These are phyloP conservation scores for Avena sativa DNA, from an alignment of 176 grass and related monocot genomes.

Conservation along the genomic window DNA sequence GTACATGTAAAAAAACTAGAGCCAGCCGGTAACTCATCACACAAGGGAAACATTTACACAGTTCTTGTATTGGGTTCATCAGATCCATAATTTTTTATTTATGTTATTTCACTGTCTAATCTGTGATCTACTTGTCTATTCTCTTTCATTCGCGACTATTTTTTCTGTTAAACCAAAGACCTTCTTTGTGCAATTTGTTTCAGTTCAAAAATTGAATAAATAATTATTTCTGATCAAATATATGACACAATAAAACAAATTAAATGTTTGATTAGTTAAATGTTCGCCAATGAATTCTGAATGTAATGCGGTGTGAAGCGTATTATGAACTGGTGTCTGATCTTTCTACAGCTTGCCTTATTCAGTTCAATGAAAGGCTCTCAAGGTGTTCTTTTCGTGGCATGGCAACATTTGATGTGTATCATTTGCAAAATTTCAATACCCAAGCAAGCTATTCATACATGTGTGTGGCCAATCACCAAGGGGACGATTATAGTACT, in stretches of 20 bases:
- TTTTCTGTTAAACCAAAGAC: neutral
- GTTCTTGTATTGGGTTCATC: neutral
- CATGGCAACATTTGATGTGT: neutral
- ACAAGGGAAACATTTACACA: neutral
- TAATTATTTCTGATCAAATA: no score
- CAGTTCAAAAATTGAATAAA: no score
- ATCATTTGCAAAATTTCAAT: neutral
- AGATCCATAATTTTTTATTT: neutral
- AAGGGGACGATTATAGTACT: neutral
- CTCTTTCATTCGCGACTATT: neutral
- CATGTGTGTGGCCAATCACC: neutral
- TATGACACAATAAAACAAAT: no score
- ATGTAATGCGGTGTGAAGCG: neutral
- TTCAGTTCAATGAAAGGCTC: neutral
- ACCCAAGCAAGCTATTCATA: neutral
- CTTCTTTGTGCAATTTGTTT: no score
- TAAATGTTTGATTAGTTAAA: neutral
- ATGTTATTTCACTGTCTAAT: neutral
- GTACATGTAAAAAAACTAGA: neutral
- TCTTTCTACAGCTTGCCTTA: neutral
- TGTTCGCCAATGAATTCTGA: neutral
- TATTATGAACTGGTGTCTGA: neutral
- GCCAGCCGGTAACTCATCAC: neutral
- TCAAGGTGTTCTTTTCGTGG: neutral
- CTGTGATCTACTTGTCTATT: no score